A percentile compares a stretch with the other conserved stretches of the same genome.
Conservation (phyloP, 2,329 filamentous ascomycete species). For the Aspergillus fumigatiaffinis region DNA sequence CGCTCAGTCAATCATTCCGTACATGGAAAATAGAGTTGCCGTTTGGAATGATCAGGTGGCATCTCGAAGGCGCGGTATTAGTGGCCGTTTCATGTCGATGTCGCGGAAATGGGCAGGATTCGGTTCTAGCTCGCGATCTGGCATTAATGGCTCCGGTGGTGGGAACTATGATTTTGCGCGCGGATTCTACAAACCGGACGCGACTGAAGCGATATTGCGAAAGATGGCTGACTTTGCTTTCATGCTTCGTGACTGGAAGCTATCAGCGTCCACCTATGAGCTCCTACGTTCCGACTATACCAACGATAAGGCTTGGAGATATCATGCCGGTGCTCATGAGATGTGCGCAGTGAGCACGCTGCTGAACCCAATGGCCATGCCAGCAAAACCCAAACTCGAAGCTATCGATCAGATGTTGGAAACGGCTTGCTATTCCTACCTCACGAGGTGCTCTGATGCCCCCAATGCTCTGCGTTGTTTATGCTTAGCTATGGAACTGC, state of each 20-base stretch:
- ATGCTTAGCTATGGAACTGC: constrained; percentile 71
- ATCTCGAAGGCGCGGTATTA: constrained; percentile 80
- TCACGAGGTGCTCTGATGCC: constrained; percentile 73
- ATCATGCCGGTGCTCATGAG: constrained; percentile 90
- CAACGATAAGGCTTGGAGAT: constrained; percentile 95
- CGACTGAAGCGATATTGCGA: constrained; percentile 85
- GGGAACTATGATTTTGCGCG: constrained; percentile 71
- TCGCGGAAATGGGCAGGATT: constrained; percentile 88
- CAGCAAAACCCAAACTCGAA: constrained; percentile 73
- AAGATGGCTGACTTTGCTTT: constrained; percentile 94
- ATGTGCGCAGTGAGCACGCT: constrained; percentile 87
- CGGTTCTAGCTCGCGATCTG: constrained; percentile 61
- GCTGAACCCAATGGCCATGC: constrained; percentile 67
- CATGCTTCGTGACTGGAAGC: constrained; percentile 94
- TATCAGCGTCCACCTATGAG: constrained; percentile 89
- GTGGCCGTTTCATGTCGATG: constrained; percentile 89
- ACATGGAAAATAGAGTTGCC: constrained; percentile 88
- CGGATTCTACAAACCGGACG: constrained; percentile 79
- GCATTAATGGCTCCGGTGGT: constrained; percentile 46
- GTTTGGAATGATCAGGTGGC: constrained; percentile 98
- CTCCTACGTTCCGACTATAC: constrained; percentile 82
- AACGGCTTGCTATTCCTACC: constrained; percentile 86
- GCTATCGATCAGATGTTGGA: constrained; percentile 84
- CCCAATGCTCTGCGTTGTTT: constrained; percentile 79
- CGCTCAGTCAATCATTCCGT: constrained; percentile 88